phyloP scores from a whole-genome alignment of 1,284 basidiomycete genomes.

The Trichosporon sp. region DNA sequence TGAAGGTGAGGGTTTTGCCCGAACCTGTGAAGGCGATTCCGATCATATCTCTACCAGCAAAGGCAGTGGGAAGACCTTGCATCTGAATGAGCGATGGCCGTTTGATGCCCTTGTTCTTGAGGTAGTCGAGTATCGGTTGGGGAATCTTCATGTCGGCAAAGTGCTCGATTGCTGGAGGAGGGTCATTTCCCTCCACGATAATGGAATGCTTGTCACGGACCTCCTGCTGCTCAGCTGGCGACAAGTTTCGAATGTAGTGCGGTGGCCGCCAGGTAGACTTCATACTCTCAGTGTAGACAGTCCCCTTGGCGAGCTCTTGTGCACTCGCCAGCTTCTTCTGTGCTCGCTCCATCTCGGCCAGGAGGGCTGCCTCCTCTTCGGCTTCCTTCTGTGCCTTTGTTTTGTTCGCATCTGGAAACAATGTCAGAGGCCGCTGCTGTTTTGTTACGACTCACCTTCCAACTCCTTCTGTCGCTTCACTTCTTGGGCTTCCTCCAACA shows the following conservation, averaged over 20 bases:
- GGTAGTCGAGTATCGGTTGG: conserved; percentile 68
- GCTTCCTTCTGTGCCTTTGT: conserved; percentile 72
- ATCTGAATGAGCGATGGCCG: conserved; percentile 93
- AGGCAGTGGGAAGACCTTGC: conserved; percentile 94
- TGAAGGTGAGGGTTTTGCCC: conserved; percentile 86
- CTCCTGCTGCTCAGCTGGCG: conserved; percentile 63
- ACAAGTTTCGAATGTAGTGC: conserved; percentile 66
- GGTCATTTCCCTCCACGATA: conserved; percentile 78
- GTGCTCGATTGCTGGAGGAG: conserved; percentile 86
- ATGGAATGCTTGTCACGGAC: conserved; percentile 89
- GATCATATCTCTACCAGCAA: conserved; percentile 85
- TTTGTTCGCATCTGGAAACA: conserved; percentile 68
- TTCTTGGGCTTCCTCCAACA: conserved; percentile 86
- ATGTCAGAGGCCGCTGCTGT: conserved; percentile 2
- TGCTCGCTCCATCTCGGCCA: conserved; percentile 83
- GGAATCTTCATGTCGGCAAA: conserved; percentile 99
- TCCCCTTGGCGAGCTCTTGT: conserved; percentile 86
- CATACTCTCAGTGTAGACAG: conserved; percentile 79
- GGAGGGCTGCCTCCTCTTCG: conserved; percentile 82
- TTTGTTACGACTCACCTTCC: conserved; percentile 57
- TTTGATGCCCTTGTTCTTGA: conserved; percentile 77
- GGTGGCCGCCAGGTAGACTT: conserved; percentile 88
- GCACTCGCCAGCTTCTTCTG: conserved; percentile 83
- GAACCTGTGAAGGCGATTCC: conserved; percentile 94
- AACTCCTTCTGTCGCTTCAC: conserved; percentile 73